Conservation (phyloP, 169 alveolate genomes). For the Miamiensis avidus region DNA sequence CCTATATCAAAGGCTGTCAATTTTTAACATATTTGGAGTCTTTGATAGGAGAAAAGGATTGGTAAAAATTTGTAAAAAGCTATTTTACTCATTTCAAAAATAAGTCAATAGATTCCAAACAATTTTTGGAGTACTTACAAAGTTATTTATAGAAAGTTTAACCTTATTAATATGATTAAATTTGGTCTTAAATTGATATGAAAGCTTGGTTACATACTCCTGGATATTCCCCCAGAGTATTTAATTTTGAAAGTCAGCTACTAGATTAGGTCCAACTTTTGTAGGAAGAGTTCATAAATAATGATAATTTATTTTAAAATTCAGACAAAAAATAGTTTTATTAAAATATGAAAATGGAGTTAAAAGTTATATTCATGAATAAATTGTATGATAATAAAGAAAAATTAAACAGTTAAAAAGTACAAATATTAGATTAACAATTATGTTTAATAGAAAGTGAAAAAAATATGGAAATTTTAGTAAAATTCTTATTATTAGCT, state of each 20-base stretch:
- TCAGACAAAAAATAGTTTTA: slow-evolving; percentile 3
- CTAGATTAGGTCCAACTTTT: slow-evolving; percentile 34
- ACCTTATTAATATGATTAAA: not conserved
- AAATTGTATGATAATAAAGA: not conserved
- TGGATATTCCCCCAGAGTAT: slow-evolving; percentile 57
- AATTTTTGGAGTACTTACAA: slow-evolving; percentile 26
- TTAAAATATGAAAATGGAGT: not conserved
- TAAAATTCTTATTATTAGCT: slow-evolving; percentile 19
- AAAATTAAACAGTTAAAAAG: not conserved
- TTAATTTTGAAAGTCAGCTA: slow-evolving; percentile 37
- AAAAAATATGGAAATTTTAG: slow-evolving; percentile 32
- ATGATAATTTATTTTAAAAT: slow-evolving; percentile 25
- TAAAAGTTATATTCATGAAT: slow-evolving; percentile 2
- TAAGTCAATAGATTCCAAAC: slow-evolving; percentile 29
- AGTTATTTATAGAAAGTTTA: slow-evolving; percentile 3
- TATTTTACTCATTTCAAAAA: slow-evolving; percentile 32
- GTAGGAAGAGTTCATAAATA: slow-evolving; percentile 27
- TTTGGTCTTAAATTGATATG: slow-evolving; percentile 56
- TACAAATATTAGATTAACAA: slow-evolving; percentile 7
- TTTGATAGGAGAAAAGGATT: slow-evolving; percentile 65
- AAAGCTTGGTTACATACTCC: slow-evolving; percentile 59
- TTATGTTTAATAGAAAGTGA: not conserved
- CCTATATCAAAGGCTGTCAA: slow-evolving; percentile 84
- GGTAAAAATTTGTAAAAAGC: slow-evolving; percentile 55
- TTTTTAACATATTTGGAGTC: slow-evolving; percentile 56